These are phyloP conservation scores for Trichophyton schoenleinii DNA, from an alignment of 2,329 filamentous ascomycete species.

Conservation along the genomic window DNA sequence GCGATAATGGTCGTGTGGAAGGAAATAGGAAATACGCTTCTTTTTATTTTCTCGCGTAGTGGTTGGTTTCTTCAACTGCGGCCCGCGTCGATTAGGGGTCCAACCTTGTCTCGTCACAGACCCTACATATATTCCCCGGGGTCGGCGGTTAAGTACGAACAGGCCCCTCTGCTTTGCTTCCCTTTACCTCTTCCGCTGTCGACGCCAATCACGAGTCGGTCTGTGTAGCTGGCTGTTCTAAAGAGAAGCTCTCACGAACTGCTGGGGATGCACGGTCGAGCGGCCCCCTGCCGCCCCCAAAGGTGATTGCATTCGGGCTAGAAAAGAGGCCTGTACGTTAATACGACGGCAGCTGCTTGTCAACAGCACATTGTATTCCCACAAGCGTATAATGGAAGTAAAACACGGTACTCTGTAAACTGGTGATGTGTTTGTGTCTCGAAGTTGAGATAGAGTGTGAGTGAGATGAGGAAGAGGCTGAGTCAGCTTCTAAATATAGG, in stretches of 20 bases:
- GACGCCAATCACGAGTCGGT: not conserved
- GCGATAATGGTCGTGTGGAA: not conserved
- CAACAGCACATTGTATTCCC: too few species aligned
- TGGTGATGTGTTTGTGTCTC: not conserved
- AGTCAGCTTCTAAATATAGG: conserved; percentile 2
- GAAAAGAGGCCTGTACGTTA: too few species aligned
- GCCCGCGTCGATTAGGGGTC: not conserved
- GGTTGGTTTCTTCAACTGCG: not conserved
- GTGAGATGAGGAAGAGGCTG: not conserved
- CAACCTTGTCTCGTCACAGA: not conserved
- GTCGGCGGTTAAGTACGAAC: not conserved
- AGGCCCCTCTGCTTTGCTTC: not conserved
- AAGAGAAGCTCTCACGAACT: not conserved
- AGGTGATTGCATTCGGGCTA: not conserved
- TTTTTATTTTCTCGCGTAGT: not conserved
- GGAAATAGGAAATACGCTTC: not conserved
- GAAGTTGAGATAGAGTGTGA: not conserved
- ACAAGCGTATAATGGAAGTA: too few species aligned
- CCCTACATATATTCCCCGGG: not conserved
- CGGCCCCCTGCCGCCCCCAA: not conserved
- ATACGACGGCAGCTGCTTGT: too few species aligned
- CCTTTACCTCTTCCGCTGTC: not conserved
- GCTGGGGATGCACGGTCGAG: not conserved
- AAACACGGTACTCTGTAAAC: not conserved
- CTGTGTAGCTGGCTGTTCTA: not conserved